Conservation (phyloP, 2,329 filamentous ascomycete genomes). For the Calonectria henricotiae region DNA sequence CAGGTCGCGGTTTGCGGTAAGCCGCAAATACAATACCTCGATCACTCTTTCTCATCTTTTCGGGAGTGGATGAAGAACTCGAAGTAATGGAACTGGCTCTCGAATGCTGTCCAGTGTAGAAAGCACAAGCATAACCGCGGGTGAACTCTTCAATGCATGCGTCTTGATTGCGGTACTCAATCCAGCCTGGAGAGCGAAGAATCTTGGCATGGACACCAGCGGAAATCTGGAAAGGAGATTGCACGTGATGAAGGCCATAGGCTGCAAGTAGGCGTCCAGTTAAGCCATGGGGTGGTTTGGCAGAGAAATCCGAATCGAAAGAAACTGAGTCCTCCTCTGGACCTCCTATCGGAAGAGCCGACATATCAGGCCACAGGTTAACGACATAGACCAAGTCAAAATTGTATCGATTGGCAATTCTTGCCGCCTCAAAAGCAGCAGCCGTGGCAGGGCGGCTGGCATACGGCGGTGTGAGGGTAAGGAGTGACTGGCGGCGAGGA, state of each 20-base stretch:
- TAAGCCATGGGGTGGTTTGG: conserved; percentile 50
- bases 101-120: conserved; percentile 64
- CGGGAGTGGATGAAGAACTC: conserved; percentile 49
- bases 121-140: conserved; percentile 70
- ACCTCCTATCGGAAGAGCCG: conserved; percentile 34
- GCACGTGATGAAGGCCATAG: conserved; percentile 68
- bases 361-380: conserved; percentile 69
- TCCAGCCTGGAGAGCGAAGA: conserved; percentile 67
- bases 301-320: conserved; percentile 31
- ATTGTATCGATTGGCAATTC: conserved; percentile 71
- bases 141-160: conserved; percentile 64
- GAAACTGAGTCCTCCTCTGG: conserved; percentile 36
- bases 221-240: conserved; percentile 69
- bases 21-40: conserved; percentile 73
- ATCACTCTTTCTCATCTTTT: conserved; percentile 57
- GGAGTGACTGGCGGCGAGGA: conserved; percentile 54
- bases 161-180: conserved; percentile 67
- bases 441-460: conserved; percentile 63
- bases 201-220: conserved; percentile 67
- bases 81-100: conserved; percentile 49
- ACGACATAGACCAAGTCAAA: conserved; percentile 75
- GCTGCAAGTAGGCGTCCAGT: conserved; percentile 71
- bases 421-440: conserved; percentile 70
- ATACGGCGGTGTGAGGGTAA: conserved; percentile 65
- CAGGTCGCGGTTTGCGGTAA: conserved; percentile 66